Evolutionary conservation across 495 filamentous ascomycete species (phyloP).

Genomic region (Pyrenopolyporus hunteri): DNA sequence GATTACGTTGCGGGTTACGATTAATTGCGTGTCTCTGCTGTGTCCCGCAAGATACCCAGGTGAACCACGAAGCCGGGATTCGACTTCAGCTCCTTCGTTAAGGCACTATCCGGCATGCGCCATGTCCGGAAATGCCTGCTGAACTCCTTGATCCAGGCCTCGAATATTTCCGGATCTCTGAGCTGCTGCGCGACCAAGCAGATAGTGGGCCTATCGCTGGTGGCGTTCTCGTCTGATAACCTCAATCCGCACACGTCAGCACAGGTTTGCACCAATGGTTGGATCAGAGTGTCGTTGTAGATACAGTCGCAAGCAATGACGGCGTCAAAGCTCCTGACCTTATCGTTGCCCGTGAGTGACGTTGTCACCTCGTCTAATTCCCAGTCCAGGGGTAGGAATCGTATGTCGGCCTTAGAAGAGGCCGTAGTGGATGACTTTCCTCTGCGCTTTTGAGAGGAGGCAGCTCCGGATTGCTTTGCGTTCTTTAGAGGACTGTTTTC

Average conservation of each 20-base stretch:
- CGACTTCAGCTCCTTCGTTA: slow-evolving; percentile 57
- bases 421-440: slow-evolving; percentile 22
- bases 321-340: slow-evolving; percentile 57
- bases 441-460: slow-evolving; percentile 32
- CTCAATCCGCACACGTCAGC: slow-evolving; percentile 73
- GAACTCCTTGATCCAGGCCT: slow-evolving; percentile 77
- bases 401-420: slow-evolving; percentile 43
- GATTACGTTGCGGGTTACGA: slow-evolving; percentile 18
- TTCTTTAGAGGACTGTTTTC: slow-evolving; percentile 55
- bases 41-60: slow-evolving; percentile 60
- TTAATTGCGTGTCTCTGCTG: slow-evolving; percentile 17
- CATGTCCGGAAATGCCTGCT: slow-evolving; percentile 70
- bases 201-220: slow-evolving; percentile 37
- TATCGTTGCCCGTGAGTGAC: slow-evolving; percentile 41
- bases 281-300: slow-evolving; percentile 84
- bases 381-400: slow-evolving; percentile 70
- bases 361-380: slow-evolving; percentile 60
- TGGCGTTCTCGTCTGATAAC: slow-evolving; percentile 22
- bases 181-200: slow-evolving; percentile 87
- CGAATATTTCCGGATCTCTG: slow-evolving; percentile 81
- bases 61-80: slow-evolving; percentile 72
- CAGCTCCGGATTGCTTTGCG: neutral
- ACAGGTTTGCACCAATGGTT: slow-evolving; percentile 83
- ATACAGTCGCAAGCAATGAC: slow-evolving; percentile 88
- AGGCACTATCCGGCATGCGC: slow-evolving; percentile 70